phyloP scores from a whole-genome alignment of 163 green algal species.

The Chlorella variabilis region DNA sequence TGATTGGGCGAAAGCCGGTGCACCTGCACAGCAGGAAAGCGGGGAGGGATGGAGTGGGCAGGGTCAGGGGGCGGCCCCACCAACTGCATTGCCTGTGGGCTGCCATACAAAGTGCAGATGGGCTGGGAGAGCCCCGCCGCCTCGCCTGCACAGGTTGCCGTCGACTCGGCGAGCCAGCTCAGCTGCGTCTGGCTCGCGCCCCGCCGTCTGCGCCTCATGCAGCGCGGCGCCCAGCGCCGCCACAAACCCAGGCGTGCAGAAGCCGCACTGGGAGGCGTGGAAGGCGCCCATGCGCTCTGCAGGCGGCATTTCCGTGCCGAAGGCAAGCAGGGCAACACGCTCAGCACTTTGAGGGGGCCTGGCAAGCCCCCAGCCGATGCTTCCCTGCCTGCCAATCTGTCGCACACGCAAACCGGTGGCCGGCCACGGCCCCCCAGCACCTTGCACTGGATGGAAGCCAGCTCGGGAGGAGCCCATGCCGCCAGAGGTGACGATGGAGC shows the following conservation, averaged over 20 bases:
- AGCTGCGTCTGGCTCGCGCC: slow-evolving; percentile 39
- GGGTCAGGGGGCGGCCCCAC: too few relatives aligned
- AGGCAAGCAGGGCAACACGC: too few relatives aligned
- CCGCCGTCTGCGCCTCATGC: slow-evolving; percentile 12
- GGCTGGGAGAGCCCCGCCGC: too few relatives aligned
- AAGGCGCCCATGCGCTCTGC: slow-evolving; percentile 62
- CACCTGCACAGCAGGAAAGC: slow-evolving; percentile 67
- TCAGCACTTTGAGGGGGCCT: background rate
- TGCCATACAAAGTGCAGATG: background rate
- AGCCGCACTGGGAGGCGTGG: slow-evolving; percentile 81
- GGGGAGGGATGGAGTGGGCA: background rate
- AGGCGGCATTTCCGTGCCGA: background rate
- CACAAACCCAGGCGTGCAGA: slow-evolving; percentile 80
- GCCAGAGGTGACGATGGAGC: slow-evolving; percentile 61
- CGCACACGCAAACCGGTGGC: too few relatives aligned
- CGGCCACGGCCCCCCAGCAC: too few relatives aligned
- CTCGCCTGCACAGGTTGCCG: slow-evolving; percentile 25
- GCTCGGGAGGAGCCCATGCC: slow-evolving; percentile 54
- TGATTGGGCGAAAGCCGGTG: slow-evolving; percentile 82
- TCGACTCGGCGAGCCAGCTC: slow-evolving; percentile 1
- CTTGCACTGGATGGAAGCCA: slow-evolving; percentile 56
- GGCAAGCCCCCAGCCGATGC: too few relatives aligned
- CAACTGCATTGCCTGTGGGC: too few relatives aligned
- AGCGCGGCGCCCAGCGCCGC: slow-evolving; percentile 61
- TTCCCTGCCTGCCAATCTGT: too few relatives aligned